Conservation (phyloP, 2,329 filamentous ascomycete species). For the Claviceps lovelessii region DNA sequence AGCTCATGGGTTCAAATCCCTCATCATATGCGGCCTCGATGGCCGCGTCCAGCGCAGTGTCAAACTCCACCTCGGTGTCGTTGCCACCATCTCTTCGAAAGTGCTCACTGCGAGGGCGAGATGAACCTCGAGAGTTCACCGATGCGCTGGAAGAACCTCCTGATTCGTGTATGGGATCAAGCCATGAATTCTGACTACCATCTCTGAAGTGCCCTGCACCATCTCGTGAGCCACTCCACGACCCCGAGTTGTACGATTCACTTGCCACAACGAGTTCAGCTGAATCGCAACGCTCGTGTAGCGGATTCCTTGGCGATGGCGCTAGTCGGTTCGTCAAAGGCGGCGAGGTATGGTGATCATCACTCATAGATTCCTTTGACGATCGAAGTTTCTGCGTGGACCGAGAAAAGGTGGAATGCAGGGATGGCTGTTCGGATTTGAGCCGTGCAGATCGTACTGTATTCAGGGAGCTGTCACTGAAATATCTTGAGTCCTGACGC, state of each 20-base stretch:
- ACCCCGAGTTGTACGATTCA: constrained; percentile 3
- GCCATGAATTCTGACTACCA: constrained; percentile 70
- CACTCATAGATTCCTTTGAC: constrained; percentile 24
- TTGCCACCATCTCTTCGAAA: constrained; percentile 53
- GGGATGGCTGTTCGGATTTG: constrained; percentile 14
- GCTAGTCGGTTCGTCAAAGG: constrained; percentile 54
- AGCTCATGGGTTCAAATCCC: constrained; percentile 59
- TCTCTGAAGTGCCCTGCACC: constrained; percentile 33
- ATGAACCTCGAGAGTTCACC: constrained; percentile 65
- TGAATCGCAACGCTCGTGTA: constrained; percentile 9
- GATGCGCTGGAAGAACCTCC: constrained; percentile 63
- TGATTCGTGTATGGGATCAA: constrained; percentile 89
- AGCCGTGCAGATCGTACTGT: constrained; percentile 9
- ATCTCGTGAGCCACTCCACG: constrained; percentile 12
- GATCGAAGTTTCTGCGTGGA: constrained; percentile 23
- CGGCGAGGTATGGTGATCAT: constrained; percentile 50
- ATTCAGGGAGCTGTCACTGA: constrained; percentile 12
- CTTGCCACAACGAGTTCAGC: constrained; percentile 4
- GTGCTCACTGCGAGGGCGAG: constrained; percentile 53
- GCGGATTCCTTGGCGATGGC: constrained; percentile 25
- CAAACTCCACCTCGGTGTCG: constrained; percentile 76
- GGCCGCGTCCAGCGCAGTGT: constrained; percentile 84
- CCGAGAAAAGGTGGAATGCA: constrained; percentile 41
- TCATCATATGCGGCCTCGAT: constrained; percentile 95
- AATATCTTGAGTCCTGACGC: constrained; percentile 10